Base-by-base conservation (phyloP, 495 filamentous ascomycete species). In the Trypethelium eluteriae region DNA sequence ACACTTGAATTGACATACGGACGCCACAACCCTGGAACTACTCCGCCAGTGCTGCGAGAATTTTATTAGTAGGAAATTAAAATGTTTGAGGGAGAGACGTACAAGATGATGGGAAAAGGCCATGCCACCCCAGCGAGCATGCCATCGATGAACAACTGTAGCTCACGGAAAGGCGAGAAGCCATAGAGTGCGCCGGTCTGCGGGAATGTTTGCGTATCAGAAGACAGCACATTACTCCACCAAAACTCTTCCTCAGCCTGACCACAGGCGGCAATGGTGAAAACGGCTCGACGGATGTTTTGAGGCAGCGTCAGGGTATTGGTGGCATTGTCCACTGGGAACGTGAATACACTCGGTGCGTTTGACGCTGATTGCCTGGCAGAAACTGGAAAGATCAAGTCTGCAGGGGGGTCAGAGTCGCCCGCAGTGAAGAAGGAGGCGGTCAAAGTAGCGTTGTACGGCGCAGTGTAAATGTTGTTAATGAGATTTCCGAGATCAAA, bases 201-300 rank as follows among this genome's bases (percentile, higher is more conserved):
- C 7, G 74, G 72, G 74, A 93, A 96, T 2, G 86, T 86, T 39
- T 82, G 68, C 0, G 79, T 79, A 66, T 90, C 84, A 3, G 81
- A 81, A 6, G 81, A 81, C n/a, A 89, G 81, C 2, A 91, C 88
- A 75, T 95, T 95, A 32, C 82, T 85, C 81, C 89, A 96, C 91
- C 92, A 96, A 72, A 96, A 96, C 69, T 96, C 92, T 72, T 96
- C 92, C 0, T 77, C 76, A 0, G 83, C 82, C 70, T 96, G 92
- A 0, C 91, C 92, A 71, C 87, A 89, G 12, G 90, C 89, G 0
- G 86, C 86, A 3, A 96, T 80, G 3, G 88, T 86, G 41, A 95
- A 85, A 10, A 93, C 83, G 4, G 92, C 92, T 62, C 86, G 85
- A 64, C 83, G 83, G 2, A 79, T 79, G 68, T 88, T 87, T 35